These are phyloP conservation scores for Nothophoma quercina DNA, from an alignment of 2,329 filamentous ascomycete species.

Conservation along the genomic window DNA sequence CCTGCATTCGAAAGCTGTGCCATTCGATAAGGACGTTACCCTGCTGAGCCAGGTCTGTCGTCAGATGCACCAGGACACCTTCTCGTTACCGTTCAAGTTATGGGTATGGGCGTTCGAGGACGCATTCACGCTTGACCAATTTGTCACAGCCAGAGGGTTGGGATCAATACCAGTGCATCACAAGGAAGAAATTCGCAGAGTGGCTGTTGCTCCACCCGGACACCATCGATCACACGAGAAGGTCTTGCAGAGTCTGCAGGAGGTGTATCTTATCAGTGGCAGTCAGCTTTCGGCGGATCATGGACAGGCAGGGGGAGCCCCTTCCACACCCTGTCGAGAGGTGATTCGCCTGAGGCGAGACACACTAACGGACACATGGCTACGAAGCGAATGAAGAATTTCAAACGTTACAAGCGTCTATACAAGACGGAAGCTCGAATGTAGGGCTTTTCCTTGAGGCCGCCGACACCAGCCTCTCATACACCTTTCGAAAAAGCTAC, in stretches of 20 bases:
- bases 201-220: constrained; percentile 20
- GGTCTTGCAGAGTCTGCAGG: constrained; percentile 5
- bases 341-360: neutral
- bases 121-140: constrained; percentile 24
- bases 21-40: constrained; percentile 8
- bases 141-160: constrained; percentile 13
- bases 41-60: constrained; percentile 7
- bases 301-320: neutral
- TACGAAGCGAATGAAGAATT: neutral
- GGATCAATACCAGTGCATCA: constrained; percentile 2
- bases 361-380: constrained; percentile 1
- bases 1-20: neutral
- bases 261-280: constrained; percentile 14
- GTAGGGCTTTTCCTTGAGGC: too few species aligned
- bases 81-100: constrained; percentile 9
- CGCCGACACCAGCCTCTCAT: too few species aligned
- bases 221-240: constrained; percentile 18
- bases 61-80: constrained; percentile 17
- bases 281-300: neutral
- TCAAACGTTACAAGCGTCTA: too few species aligned
- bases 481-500: too few species aligned
- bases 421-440: too few species aligned
- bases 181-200: constrained; percentile 17
- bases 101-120: constrained; percentile 21
- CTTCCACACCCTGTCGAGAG: neutral